These are phyloP conservation scores for Funneliformis geosporum DNA, from an alignment of 192 early-diverging fungal genomes.

Conservation along the genomic window DNA sequence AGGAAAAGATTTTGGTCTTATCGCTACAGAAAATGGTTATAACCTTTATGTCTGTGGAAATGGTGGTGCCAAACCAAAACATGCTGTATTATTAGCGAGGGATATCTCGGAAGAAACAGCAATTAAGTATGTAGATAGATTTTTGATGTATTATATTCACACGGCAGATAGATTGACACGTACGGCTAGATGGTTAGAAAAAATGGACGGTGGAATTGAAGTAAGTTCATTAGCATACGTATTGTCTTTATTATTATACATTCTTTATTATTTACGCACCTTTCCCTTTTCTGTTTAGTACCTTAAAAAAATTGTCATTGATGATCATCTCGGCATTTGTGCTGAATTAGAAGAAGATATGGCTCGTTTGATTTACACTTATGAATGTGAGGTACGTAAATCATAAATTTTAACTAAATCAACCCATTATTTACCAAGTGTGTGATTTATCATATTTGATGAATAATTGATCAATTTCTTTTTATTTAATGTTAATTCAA, in stretches of 20 bases:
- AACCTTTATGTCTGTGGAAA: constrained; percentile 72
- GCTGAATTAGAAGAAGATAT: constrained; percentile 69
- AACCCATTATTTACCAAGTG: background rate
- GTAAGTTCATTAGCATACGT: background rate
- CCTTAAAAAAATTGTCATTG: constrained; percentile 58
- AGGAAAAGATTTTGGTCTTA: constrained; percentile 49
- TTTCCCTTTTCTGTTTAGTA: constrained; percentile 33
- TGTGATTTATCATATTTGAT: background rate
- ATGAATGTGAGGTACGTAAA: constrained; percentile 52
- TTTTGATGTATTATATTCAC: constrained; percentile 71
- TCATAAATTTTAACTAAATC: background rate
- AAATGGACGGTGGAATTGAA: constrained; percentile 67
- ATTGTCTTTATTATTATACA: background rate
- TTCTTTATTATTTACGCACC: background rate
- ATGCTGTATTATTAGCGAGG: constrained; percentile 58
- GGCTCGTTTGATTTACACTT: constrained; percentile 56
- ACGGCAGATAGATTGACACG: constrained; percentile 65
- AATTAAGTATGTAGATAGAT: constrained; percentile 63
- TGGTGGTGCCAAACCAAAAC: constrained; percentile 66
- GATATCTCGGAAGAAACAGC: constrained; percentile 55
- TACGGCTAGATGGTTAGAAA: constrained; percentile 71
- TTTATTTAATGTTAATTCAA: background rate
- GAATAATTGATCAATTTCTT: background rate
- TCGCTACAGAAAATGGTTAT: constrained; percentile 72
- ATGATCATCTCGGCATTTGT: constrained; percentile 65